A percentile compares a stretch with the other conserved stretches of the same genome.
Conservation (phyloP, 106 monocot species). For the Gastrodia elata region DNA sequence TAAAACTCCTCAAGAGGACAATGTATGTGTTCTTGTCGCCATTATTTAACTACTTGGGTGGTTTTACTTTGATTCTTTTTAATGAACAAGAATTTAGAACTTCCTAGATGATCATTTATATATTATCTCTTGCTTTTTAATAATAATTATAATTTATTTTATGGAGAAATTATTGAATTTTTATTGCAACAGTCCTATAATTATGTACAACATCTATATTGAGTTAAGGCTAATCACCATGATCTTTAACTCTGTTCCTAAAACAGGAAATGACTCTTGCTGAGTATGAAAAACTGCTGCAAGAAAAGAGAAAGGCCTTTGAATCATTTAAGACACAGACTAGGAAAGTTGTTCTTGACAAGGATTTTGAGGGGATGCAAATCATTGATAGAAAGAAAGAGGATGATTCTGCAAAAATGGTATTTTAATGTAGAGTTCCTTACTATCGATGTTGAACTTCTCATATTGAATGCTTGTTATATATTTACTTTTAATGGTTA, state of each 20-base stretch:
- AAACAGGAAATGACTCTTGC: constrained; percentile 45
- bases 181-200: not conserved
- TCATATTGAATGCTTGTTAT: not conserved
- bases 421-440: constrained; percentile 10
- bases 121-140: too few relatives aligned
- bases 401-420: constrained; percentile 25
- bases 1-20: constrained; percentile 7
- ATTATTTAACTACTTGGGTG: too few relatives aligned
- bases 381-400: constrained; percentile 37
- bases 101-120: too few relatives aligned
- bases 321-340: constrained; percentile 12
- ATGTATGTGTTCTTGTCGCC: constrained; percentile 4
- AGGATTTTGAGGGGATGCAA: constrained; percentile 34
- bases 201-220: not conserved
- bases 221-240: not conserved
- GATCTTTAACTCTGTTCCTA: not conserved
- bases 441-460: not conserved
- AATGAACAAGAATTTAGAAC: not conserved
- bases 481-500: not conserved
- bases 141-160: too few relatives aligned
- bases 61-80: not conserved
- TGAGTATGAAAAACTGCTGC: constrained; percentile 40
- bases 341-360: constrained; percentile 25
- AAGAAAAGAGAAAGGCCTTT: constrained; percentile 37
- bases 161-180: not conserved